phyloP scores from a whole-genome alignment of 495 filamentous ascomycete species.

The Aspergillus nidulans region DNA sequence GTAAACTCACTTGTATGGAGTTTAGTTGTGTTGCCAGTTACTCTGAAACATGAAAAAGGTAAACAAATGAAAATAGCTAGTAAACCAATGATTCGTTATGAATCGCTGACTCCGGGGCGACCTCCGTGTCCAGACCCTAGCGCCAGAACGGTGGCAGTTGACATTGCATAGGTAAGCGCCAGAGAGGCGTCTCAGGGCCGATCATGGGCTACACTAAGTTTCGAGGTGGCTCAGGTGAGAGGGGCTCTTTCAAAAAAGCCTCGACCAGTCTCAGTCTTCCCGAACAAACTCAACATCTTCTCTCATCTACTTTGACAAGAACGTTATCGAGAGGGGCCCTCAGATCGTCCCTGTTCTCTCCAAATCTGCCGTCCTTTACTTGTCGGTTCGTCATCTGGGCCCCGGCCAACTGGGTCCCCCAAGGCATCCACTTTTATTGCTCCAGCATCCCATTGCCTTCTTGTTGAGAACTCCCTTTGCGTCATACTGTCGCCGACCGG shows the following conservation, averaged over 20 bases:
- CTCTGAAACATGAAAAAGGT: background rate
- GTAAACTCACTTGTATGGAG: too few relatives aligned
- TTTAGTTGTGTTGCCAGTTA: too few relatives aligned
- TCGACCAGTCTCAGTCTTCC: background rate
- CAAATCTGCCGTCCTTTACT: background rate
- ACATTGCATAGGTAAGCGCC: background rate
- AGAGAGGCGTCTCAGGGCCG: background rate
- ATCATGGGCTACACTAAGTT: background rate
- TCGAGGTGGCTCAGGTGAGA: background rate
- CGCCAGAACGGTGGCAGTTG: background rate
- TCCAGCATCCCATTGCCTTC: constrained; percentile 1
- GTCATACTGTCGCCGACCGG: constrained; percentile 37
- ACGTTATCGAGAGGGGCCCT: background rate
- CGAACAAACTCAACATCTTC: background rate
- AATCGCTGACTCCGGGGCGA: background rate
- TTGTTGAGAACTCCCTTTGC: constrained; percentile 26
- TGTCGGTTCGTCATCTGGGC: background rate
- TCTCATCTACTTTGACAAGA: background rate
- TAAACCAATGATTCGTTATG: background rate
- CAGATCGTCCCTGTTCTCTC: background rate
- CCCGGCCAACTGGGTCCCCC: constrained; percentile 4
- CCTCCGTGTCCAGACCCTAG: background rate
- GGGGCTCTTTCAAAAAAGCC: background rate
- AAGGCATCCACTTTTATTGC: constrained; percentile 6
- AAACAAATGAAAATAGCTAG: background rate